phyloP scores from a whole-genome alignment of 352 stramenopile genomes.

The Pythium sukuiense region DNA sequence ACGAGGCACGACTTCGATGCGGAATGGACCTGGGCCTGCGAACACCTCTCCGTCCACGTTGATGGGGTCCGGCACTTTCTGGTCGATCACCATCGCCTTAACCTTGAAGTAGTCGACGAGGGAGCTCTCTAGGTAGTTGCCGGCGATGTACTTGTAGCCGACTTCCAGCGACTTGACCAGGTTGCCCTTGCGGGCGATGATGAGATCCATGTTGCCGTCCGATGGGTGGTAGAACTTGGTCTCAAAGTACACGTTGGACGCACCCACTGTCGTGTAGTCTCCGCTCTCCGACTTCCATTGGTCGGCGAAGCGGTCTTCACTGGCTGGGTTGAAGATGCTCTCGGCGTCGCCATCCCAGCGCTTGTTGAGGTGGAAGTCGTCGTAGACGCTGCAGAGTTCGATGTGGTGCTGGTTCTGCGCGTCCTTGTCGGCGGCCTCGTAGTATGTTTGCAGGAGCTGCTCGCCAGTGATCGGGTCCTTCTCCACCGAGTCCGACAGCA shows the following conservation, averaged over 20 bases:
- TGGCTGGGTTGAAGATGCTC: conserved; percentile 59
- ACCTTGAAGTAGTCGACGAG: conserved; percentile 78
- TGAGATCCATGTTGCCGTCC: conserved; percentile 78
- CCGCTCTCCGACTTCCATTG: conserved; percentile 53
- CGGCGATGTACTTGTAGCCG: conserved; percentile 47
- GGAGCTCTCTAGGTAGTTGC: conserved; percentile 57
- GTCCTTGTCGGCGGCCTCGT: conserved; percentile 61
- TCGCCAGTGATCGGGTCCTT: conserved; percentile 45
- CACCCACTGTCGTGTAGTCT: conserved; percentile 56
- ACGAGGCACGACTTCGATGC: conserved; percentile 71
- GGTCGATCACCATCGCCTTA: conserved; percentile 75
- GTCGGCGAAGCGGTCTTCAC: conserved; percentile 55
- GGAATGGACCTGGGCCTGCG: conserved; percentile 54
- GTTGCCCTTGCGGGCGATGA: conserved; percentile 63
- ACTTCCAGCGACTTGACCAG: conserved; percentile 50
- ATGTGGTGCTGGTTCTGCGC: conserved; percentile 69
- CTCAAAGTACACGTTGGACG: conserved; percentile 82
- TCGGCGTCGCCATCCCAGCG: conserved; percentile 61
- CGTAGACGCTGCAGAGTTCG: conserved; percentile 77
- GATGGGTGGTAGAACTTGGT: conserved; percentile 77
- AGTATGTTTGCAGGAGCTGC: conserved; percentile 70
- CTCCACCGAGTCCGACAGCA: conserved; percentile 55
- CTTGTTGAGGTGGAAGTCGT: conserved; percentile 49
- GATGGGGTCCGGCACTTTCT: conserved; percentile 54
- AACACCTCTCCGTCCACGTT: conserved; percentile 83